These are phyloP conservation scores for Phytophthora agathidicida DNA, from an alignment of 352 stramenopile genomes.

Conservation along the genomic window DNA sequence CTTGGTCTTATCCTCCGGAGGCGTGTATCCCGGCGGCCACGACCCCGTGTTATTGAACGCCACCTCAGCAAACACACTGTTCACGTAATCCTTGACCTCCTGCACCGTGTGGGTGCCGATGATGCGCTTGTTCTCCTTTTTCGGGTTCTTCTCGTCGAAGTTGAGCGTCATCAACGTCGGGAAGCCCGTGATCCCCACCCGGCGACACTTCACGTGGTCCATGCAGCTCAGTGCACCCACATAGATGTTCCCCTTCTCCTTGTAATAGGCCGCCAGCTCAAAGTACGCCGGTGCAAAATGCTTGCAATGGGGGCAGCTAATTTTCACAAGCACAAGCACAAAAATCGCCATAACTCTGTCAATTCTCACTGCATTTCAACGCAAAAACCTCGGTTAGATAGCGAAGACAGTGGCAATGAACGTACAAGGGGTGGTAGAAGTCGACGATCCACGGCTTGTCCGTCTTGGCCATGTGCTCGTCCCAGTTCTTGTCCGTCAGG, in stretches of 20 bases:
- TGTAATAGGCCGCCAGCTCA: slow-evolving; percentile 77
- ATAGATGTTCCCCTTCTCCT: slow-evolving; percentile 67
- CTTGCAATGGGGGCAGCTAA: slow-evolving; percentile 85
- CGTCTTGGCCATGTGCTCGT: slow-evolving; percentile 71
- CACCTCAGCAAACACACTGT: slow-evolving; percentile 61
- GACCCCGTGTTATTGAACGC: slow-evolving; percentile 76
- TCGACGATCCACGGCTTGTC: slow-evolving; percentile 85
- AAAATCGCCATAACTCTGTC: slow-evolving; percentile 24
- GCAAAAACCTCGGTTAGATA: neutral
- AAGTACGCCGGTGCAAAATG: slow-evolving; percentile 72
- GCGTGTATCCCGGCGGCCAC: slow-evolving; percentile 45
- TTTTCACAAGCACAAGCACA: slow-evolving; percentile 10
- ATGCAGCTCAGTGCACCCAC: slow-evolving; percentile 85
- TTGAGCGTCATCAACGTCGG: slow-evolving; percentile 80
- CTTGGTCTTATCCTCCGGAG: slow-evolving; percentile 15
- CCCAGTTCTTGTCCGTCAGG: slow-evolving; percentile 86
- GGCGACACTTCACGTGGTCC: slow-evolving; percentile 86
- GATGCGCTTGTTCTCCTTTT: slow-evolving; percentile 72
- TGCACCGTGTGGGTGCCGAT: slow-evolving; percentile 81
- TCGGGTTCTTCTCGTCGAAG: slow-evolving; percentile 75
- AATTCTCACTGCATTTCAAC: slow-evolving; percentile 7
- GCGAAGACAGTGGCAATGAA: neutral
- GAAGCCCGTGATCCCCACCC: slow-evolving; percentile 81
- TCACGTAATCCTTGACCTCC: slow-evolving; percentile 78
- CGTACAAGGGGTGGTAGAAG: slow-evolving; percentile 90